Conservation (phyloP, 768 basidiomycete species). For the Hemileccinum rubropunctum region DNA sequence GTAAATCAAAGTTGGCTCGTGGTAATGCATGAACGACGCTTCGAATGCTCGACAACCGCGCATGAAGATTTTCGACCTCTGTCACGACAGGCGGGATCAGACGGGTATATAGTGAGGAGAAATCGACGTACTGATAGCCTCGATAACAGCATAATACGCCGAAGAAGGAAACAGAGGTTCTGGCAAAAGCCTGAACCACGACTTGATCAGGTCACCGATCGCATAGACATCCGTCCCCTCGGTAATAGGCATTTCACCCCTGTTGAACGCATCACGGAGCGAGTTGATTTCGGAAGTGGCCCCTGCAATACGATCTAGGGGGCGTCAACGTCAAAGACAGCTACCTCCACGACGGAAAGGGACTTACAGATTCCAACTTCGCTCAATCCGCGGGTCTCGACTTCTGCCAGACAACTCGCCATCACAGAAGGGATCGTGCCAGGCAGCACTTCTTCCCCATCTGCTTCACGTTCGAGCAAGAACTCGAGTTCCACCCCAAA, state of each 20-base stretch:
- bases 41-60: slow-evolving; percentile 62
- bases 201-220: slow-evolving; percentile 79
- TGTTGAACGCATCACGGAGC: slow-evolving; percentile 73
- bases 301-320: slow-evolving; percentile 77
- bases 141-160: slow-evolving; percentile 66
- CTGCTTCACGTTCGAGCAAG: slow-evolving; percentile 63
- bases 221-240: slow-evolving; percentile 73
- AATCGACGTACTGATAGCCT: slow-evolving; percentile 58
- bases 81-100: slow-evolving; percentile 10
- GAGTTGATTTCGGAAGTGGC: slow-evolving; percentile 66
- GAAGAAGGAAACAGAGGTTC: slow-evolving; percentile 73
- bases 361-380: slow-evolving; percentile 83
- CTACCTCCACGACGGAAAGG: not conserved
- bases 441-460: slow-evolving; percentile 44
- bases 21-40: slow-evolving; percentile 68
- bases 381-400: slow-evolving; percentile 71
- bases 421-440: slow-evolving; percentile 68
- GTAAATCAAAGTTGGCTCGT: slow-evolving; percentile 70
- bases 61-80: slow-evolving; percentile 71
- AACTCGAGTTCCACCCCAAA: slow-evolving; percentile 77
- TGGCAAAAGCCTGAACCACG: slow-evolving; percentile 82
- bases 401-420: slow-evolving; percentile 61
- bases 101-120: not conserved
- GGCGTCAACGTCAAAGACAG: not conserved
- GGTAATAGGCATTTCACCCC: slow-evolving; percentile 63